Conservation (phyloP, 2,329 filamentous ascomycete genomes). For the Stagonosporopsis vannaccii region DNA sequence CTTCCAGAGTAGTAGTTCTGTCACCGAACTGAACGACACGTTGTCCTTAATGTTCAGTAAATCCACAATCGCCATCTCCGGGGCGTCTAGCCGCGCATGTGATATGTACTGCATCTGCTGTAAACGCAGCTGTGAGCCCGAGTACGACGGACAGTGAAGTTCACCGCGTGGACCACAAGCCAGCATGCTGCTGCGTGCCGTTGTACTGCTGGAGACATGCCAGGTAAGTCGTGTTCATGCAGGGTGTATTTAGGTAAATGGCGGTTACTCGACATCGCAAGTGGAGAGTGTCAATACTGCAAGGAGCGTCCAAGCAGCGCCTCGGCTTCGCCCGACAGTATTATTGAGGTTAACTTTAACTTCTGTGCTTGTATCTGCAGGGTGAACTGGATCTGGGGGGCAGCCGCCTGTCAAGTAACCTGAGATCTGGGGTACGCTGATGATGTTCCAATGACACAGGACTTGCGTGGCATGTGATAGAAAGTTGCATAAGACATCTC, state of each 20-base stretch:
- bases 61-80: not conserved
- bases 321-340: not conserved
- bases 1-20: not conserved
- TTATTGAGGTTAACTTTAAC: conserved; percentile 9
- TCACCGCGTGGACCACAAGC: conserved; percentile 3
- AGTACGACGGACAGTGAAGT: not conserved
- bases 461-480: conserved; percentile 5
- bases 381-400: conserved; percentile 5
- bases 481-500: not conserved
- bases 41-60: not conserved
- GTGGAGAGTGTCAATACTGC: not conserved
- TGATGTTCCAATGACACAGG: conserved; percentile 1
- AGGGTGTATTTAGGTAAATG: not conserved
- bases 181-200: not conserved
- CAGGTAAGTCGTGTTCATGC: not conserved
- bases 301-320: not conserved
- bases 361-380: conserved; percentile 11
- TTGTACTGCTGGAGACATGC: not conserved
- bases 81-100: not conserved
- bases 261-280: not conserved
- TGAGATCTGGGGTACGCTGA: conserved; percentile 1
- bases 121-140: not conserved
- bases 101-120: conserved; percentile 1
- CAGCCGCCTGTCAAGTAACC: conserved; percentile 2
- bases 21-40: not conserved